Base-by-base conservation (phyloP, 2,329 filamentous ascomycete genomes). In the Emericellopsis cladophorae region DNA sequence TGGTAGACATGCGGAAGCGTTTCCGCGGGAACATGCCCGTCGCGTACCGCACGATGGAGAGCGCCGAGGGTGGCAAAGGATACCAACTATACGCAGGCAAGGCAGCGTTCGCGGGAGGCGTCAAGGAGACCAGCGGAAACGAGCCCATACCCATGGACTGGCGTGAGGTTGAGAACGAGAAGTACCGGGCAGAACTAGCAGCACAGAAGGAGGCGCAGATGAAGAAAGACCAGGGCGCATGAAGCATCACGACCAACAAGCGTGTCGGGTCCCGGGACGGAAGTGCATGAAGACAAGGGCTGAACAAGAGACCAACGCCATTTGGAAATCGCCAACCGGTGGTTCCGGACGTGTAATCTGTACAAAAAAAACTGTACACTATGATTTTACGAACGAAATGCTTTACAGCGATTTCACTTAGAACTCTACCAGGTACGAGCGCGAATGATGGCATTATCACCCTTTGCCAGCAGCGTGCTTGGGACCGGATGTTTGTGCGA, bases 1-100 rank as follows among this genome's bases (percentile, higher is more conserved):
- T 94, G 78, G 84, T 96, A 51, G 92, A 98, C 61, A 98, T 98
- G 92, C 85, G 92, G 60, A 96, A 96, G 68, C 83, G 92, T 29
- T 96, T 98, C 65, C 78, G 92, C 42, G 92, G 92, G 44, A 96
- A 96, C 67, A 78, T 87, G 59, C 88, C 92, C 41, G 80, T 94
- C 48, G 71, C 77, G 21, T 76, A 82, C 49, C 70, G 67, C 54
- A 64, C 69, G 44, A 65, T 79, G 51, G 71, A 79, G 55, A 46
- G 50, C 40, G 60, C 75, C 42, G 79, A 85, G 49, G 66, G 66
- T 10, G 69, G 67, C 46, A 64, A 67, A 41, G 72, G 74, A 4
- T 76, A 79, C 55, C 81, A 92, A 66, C 61, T 94, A 49, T 94
- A 94, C 59, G 85, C 80, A 14, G 87, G 87, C 26, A 78, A 77